Base-by-base conservation (phyloP, 306 rosid genomes). In the Medicago arabica region DNA sequence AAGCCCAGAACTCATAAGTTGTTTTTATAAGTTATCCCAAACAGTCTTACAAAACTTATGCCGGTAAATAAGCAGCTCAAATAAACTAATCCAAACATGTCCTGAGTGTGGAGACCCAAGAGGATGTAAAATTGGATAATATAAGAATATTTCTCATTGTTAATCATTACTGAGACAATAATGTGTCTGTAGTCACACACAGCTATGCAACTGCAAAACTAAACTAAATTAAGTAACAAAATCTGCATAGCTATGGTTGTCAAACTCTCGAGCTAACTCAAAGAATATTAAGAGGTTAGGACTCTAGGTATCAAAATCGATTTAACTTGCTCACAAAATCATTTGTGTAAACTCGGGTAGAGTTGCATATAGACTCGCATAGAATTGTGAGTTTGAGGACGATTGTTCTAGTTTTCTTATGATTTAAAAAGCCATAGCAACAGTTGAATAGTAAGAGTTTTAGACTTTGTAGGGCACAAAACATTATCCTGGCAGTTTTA, bases 181-280 rank as follows among this genome's bases (percentile, higher is more conserved):
- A 57, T 57, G 36, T 34, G 38, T 34, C 38, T 34, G 6, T 34
- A 34, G 38, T 34, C 38, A 34, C 38, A 34, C 7, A 34, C 38
- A 34, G 38, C 38, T 34, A 34, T 34, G 14, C 41, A 60, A 25
- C n/a, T 59, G 39, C 65, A 23, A 0, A 25, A 25, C 65, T 59
- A 47, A 47, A 47, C 53, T 47, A 58, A 58, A 58, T 58, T 60
- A 13, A 60, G 41, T 11, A 58, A 58, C 64, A 58, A 8, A 9
- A 23, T 18, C 5, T 21, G 63, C 54, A 14, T 15, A 14, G 6
- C 18, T 4, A 47, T 14, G 51, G 54, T 49, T 49, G 54, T 49
- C 54, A 49, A 49, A 49, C 54, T 49, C 15, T 49, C 1, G 18
- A 49, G 54, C 54, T 49, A 49, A 49, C 17, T 13, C 8, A 15